Percentiles rank a stretch among this genome's conserved stretches.
phyloP scores from a whole-genome alignment of 345 rosid genomes.

The Acer saccharum region DNA sequence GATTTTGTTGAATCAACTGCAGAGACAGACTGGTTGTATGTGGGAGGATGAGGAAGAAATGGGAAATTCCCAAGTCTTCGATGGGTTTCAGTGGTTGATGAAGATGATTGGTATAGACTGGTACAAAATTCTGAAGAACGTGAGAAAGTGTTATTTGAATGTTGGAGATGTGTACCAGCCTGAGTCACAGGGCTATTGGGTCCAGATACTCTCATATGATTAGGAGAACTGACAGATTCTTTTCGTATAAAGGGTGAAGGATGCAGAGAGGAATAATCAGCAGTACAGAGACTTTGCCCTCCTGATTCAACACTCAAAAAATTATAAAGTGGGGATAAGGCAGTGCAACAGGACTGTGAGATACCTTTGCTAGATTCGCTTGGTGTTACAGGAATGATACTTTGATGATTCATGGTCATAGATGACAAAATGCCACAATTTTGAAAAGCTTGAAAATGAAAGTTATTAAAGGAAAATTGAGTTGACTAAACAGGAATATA shows the following conservation, averaged over 20 bases:
- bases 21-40: conserved; percentile 52
- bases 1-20: conserved; percentile 56
- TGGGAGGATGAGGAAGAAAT: conserved; percentile 76
- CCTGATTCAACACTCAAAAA: conserved; percentile 37
- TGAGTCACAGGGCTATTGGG: conserved; percentile 42
- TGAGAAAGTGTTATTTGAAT: conserved; percentile 50
- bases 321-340: conserved; percentile 32
- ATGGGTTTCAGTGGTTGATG: conserved; percentile 65
- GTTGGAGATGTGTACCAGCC: conserved; percentile 35
- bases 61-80: conserved; percentile 70
- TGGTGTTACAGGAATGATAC: conserved; percentile 33
- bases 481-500: conserved; percentile 1
- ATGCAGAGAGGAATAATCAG: conserved; percentile 34
- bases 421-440: conserved; percentile 18
- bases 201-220: conserved; percentile 28
- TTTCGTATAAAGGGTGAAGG: conserved; percentile 41
- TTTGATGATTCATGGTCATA: conserved; percentile 33
- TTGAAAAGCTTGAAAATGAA: neutral
- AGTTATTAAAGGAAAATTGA: neutral
- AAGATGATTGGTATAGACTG: conserved; percentile 70
- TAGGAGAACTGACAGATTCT: conserved; percentile 36
- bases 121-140: conserved; percentile 86
- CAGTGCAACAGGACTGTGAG: conserved; percentile 33
- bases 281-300: conserved; percentile 28
- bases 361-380: conserved; percentile 38